Conservation (phyloP, 2,329 filamentous ascomycete genomes). For the Aspergillus japonicus region DNA sequence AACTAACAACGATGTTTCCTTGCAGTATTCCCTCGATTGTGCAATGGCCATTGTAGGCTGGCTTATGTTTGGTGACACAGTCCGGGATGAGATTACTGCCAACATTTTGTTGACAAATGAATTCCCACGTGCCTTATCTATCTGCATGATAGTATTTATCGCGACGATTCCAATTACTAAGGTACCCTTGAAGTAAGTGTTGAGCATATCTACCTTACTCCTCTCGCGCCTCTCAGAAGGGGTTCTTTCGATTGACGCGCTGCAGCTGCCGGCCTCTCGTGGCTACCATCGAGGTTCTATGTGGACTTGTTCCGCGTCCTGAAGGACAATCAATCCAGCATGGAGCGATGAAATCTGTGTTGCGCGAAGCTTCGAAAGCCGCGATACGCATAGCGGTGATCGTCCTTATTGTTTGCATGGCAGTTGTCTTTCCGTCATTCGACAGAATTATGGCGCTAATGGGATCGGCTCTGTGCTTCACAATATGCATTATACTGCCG, state of each 20-base stretch:
- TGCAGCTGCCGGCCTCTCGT: conserved; percentile 75
- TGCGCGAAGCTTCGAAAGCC: conserved; percentile 55
- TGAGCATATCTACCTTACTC: neutral
- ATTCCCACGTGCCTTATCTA: conserved; percentile 71
- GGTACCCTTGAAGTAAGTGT: conserved; percentile 73
- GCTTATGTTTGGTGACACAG: conserved; percentile 91
- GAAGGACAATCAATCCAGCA: conserved; percentile 23
- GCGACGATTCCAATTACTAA: conserved; percentile 94
- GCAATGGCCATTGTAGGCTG: conserved; percentile 80
- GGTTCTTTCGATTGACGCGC: conserved; percentile 20
- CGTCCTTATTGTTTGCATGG: conserved; percentile 71
- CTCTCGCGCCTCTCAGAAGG: neutral
- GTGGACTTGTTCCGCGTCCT: conserved; percentile 64
- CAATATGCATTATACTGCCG: conserved; percentile 89
- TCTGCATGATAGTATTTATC: conserved; percentile 81
- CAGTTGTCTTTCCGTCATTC: conserved; percentile 73
- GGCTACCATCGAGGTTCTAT: conserved; percentile 76
- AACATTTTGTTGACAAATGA: conserved; percentile 75
- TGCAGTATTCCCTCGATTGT: conserved; percentile 72
- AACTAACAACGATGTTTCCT: conserved; percentile 12
- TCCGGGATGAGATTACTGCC: conserved; percentile 83
- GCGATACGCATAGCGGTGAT: conserved; percentile 65
- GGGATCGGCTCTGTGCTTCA: conserved; percentile 86
- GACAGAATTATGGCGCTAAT: conserved; percentile 90
- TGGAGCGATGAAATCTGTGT: conserved; percentile 11